Base-by-base conservation (phyloP, 352 stramenopile species). In the Thraustochytrium striatum region DNA sequence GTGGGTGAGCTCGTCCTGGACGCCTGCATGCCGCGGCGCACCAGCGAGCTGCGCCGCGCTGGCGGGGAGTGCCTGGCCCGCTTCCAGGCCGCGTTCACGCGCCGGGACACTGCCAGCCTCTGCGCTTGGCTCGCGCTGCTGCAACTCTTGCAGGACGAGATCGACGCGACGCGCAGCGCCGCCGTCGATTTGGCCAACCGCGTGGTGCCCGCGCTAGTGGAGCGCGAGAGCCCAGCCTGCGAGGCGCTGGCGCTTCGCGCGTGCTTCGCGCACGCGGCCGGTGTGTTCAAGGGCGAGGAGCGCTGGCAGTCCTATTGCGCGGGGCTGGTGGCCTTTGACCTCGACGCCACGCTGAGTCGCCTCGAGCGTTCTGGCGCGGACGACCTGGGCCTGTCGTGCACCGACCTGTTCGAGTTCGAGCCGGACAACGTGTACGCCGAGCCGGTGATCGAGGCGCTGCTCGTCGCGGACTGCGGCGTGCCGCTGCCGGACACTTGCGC, bases 381-480 rank as follows among this genome's bases (percentile, higher is more conserved):
- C 36, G 65, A 75, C 50, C 30, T 75, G 21, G 65, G 43, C 21
- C 65, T 75, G 41, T 39, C 39, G 3, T 16, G 39, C 11, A 38
- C 65, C 19, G 33, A 13, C 16, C 9, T 39, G 28, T 75, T 75
- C 50, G 28, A 61, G 65, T 7, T 75, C 5, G 65, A 75, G 50
- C 65, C 65, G 65, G 65, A 75, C 65, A 75, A 75, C 52, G 52
- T 75, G 30, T 75, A 75, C 5, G 65, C 39, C 9, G 65, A 75
- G 52, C 65, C 65, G 0, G 33, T 75, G 21, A 8, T 25, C 13
- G n/a, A 55, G 2, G 32, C 50, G 52, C 5, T 8, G 11, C n/a
- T 38, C 13, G 21, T 30, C 9, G 7, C 25, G 30, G 21, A 58
- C 39, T 13, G 21, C 21, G 25, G 5, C 25, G 53, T 11, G 33